Evolutionary conservation across 345 rosid genomes (phyloP), one percentile per base, ranked within the genome.

Genomic region (Leavenworthia alabamica): DNA sequence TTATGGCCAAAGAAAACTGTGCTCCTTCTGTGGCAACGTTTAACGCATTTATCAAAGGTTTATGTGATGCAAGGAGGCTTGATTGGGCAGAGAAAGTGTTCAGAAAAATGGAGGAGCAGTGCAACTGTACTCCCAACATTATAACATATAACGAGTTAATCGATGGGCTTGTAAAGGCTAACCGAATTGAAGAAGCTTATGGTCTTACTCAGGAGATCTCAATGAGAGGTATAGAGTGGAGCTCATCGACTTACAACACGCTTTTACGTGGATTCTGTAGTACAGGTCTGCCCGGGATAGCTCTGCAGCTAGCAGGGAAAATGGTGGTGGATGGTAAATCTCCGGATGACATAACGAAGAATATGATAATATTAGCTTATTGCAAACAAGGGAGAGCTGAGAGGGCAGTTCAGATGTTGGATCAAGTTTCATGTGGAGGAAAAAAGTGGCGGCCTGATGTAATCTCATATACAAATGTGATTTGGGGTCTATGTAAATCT

Each of bases 61-160:
- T 89, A 79, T 89, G 95, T 56, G 63, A 73, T 50, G 65, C 55
- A 29, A 80, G 87, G 77, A 81, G 80, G 76, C 66, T 78, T 48
- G 87, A 89, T 16, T 77, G 79, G 82, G 90, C 86, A 42, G 56
- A 78, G 55, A 72, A 76, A 63, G 70, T 81, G 55, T 76, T 83
- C 23, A 68, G 70, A 43, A 64, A 73, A 56, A 86, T 89, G 96
- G 75, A 63, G 62, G 58, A 65, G 65, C 68, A 54, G 31, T 77
- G 72, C 55, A 69, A 64, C 19, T 84, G 87, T 72, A 64, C 46
- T 22, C 90, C 98, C 28, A 77, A 81, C 73, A 77, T 70, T 62
- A 74, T 65, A 37, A 86, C 96, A 35, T 83, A 81, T 67, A 92
- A 92, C 15, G 83, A 84, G 79, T 57, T 92, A 16, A 41, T 89